Evolutionary conservation across 2,329 filamentous ascomycete species (phyloP), one percentile per base, ranked within the genome.

Genomic region (Fusarium nurragi): DNA sequence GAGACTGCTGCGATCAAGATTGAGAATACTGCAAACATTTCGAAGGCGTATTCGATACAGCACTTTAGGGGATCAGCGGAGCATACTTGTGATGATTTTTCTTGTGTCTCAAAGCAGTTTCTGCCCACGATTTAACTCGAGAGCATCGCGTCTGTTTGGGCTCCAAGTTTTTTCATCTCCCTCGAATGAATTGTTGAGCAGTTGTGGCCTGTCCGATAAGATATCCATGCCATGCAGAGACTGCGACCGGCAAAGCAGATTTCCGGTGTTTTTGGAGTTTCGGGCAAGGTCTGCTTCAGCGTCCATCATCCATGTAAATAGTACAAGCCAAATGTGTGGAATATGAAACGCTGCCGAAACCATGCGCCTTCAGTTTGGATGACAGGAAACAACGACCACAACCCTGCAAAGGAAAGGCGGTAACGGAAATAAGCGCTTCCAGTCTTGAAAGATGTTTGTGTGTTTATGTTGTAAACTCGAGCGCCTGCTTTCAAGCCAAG

Each of bases 291-390:
- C 65, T 54, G 66, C 66, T 68, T 68, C 56, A 54, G 49, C n/a
- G n/a, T n/a, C 14, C 26, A 30, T 13, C 23, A 54, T 63, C 54
- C 38, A 47, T 55, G 61, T 55, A 54, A 37, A 58, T 45, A 43
- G 45, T 46, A 65, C 54, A 65, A 64, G n/a, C 59, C 66, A 63
- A 36, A 68, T 66, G 54, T 57, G 57, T 32, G 32, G 30, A 23
- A 38, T 37, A 34, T 68, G 71, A 73, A 71, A 73, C 71, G 21
- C 26, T 22, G 58, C 53, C 70, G 54, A 73, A 72, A 73, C 71
- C 49, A 39, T 40, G 32, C 23, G 30, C 57, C 46, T 45, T 61
- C 36, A 41, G 60, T 64, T 64, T 69, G 49, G 50, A 28, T 40
- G 26, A 43, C 40, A 21, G 13, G 38, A 38, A 61, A 49, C 43